Evolutionary conservation across 208 protist species (phyloP), one percentile per base, ranked within the genome.

Genomic region (Crithidia acanthocephali): DNA sequence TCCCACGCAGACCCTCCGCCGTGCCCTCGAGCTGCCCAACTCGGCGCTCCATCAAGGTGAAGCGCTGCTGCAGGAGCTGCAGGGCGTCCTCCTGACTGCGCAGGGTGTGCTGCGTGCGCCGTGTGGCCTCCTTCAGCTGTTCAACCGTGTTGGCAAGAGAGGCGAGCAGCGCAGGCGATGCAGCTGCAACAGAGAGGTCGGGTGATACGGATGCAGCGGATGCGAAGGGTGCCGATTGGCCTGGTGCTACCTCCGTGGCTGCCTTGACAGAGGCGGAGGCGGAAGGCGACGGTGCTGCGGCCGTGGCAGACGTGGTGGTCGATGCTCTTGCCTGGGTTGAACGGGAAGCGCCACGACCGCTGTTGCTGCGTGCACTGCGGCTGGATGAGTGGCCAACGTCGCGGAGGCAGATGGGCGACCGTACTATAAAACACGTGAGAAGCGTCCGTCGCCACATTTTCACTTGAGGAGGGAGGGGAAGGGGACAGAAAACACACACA

Each of bases 21-120:
- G 75, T 64, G 25, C 74, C 75, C 66, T 91, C 87, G 52, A 89
- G 62, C 51, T 74, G 58, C 0, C 71, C 75, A 10, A 90, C 32
- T 27, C 83, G 90, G 15, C 81, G 79, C 48, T 88, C 81, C 37
- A 90, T 42, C 22, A 90, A 64, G 2, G 45, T 22, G 37, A 85
- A 74, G 59, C 91, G 82, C 22, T 84, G 82, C 67, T 85, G 72
- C 61, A 85, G 45, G 2, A 79, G 62, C 25, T 57, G 63, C 1
- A 87, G 28, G 2, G 57, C 35, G n/a, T 74, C 71, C 18, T 74
- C 77, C 37, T 86, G 78, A 28, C 60, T 58, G 32, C 37, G 45
- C 37, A 76, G 16, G 20, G 64, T 76, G 47, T 72, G 67, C 22
- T 70, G 69, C 4, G 60, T 77, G 40, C 56, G 67, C 4, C 68